Evolutionary conservation across 495 filamentous ascomycete species (phyloP), one percentile per base, ranked within the genome.

Genomic region (Aspergillus olivimuriae): DNA sequence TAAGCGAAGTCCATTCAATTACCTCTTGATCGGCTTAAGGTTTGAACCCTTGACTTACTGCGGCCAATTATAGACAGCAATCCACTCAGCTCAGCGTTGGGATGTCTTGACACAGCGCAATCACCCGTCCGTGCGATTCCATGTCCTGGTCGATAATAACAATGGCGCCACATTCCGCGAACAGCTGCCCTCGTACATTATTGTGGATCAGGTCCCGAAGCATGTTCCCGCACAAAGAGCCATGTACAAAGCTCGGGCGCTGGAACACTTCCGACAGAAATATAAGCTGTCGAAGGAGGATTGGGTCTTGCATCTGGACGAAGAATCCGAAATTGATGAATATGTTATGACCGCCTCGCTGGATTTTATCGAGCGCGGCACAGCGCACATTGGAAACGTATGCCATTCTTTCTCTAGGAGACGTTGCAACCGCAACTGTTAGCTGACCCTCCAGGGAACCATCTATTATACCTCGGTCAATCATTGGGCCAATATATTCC

Each of bases 321-420:
- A 49, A 12, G 46, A 48, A 19, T 43, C 46, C 1, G 40, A 49
- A 19, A 49, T 49, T 16, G 40, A 49, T 26, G 40, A 49, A 2
- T 35, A 26, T 16, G 40, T 34, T 19, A 18, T 49, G 18, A 14
- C 31, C 10, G 39, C 34, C 28, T 32, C 34, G 9, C 30, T 49
- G 17, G 46, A 49, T 5, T 49, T 48, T 15, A 49, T 49, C 17
- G 40, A 49, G 34, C 15, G 40, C 18, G 46, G 34, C 22, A 44
- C 34, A 1, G 46, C 34, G 15, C 31, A 48, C 10, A 22, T 48
- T 28, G 40, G 46, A 22, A 48, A 38, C 17, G 46, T 48, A 38
- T 4, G 17, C 23, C 3, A 44, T 17, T 37, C 12, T 9, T 1
- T 11, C 2, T 18, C 17, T 17, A n/a, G n/a, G n/a, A n/a, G n/a